phyloP scores from a whole-genome alignment of 2,329 filamentous ascomycete species.

The Apiospora marii region DNA sequence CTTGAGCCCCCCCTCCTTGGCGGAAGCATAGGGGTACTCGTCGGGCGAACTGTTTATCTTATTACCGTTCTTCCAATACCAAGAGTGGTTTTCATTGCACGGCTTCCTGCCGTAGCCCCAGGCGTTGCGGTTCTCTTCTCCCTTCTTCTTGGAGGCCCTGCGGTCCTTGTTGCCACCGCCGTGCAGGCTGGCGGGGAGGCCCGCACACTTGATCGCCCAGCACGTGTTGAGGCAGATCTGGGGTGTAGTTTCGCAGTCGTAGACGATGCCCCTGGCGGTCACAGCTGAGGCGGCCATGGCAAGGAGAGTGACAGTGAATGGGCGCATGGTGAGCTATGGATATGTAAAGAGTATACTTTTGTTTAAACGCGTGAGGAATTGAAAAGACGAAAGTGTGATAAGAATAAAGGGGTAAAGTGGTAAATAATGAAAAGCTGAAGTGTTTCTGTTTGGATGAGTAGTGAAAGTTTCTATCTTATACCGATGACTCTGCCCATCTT shows the following conservation, averaged over 20 bases:
- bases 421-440: neutral
- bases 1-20: constrained; percentile 2
- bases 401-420: neutral
- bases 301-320: neutral
- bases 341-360: neutral
- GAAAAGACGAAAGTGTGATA: too few species aligned
- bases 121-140: neutral
- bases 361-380: neutral
- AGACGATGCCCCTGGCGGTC: constrained; percentile 6
- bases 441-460: neutral
- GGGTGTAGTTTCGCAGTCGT: constrained; percentile 19
- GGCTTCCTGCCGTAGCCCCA: constrained; percentile 22
- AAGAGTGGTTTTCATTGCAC: neutral
- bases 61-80: constrained; percentile 17
- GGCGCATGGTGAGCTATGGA: neutral
- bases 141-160: neutral
- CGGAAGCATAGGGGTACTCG: constrained; percentile 21
- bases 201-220: constrained; percentile 24
- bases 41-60: constrained; percentile 16
- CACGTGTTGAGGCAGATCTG: constrained; percentile 27
- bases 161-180: neutral
- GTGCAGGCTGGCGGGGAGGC: constrained; percentile 3
- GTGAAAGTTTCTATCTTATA: neutral
- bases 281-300: neutral
- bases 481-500: neutral